Conservation (phyloP, 179 eudicot species). For the Carnegiea gigantea region DNA sequence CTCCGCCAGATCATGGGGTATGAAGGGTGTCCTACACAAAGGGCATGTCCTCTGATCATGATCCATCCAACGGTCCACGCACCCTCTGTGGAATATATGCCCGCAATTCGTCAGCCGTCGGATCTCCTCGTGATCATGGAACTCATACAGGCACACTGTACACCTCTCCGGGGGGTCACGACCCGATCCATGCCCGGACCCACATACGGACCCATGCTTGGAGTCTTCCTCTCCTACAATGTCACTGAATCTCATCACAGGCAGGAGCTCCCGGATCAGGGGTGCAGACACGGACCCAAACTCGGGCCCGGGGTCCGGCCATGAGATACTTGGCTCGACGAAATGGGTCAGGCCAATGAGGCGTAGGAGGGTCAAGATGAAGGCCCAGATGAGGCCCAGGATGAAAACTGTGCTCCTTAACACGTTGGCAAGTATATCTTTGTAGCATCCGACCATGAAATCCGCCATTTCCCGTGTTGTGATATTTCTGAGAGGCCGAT, state of each 20-base stretch:
- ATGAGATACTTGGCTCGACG: slow-evolving; percentile 39
- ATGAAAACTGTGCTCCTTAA: background rate
- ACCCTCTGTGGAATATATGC: slow-evolving; percentile 36
- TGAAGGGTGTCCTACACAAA: slow-evolving; percentile 32
- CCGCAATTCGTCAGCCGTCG: slow-evolving; percentile 39
- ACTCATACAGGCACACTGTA: slow-evolving; percentile 38
- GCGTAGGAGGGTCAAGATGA: slow-evolving; percentile 24
- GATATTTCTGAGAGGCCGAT: too few species aligned
- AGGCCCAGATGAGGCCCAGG: slow-evolving; percentile 18
- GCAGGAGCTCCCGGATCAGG: slow-evolving; percentile 52
- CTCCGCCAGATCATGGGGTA: slow-evolving; percentile 28
- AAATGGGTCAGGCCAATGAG: slow-evolving; percentile 34
- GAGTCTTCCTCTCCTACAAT: background rate
- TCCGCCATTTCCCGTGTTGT: too few species aligned
- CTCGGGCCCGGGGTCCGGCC: slow-evolving; percentile 23
- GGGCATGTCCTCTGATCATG: slow-evolving; percentile 41
- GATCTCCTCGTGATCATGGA: slow-evolving; percentile 35
- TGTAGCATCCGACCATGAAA: too few species aligned
- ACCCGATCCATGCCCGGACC: background rate
- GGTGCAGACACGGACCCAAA: slow-evolving; percentile 35
- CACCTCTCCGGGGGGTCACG: slow-evolving; percentile 37
- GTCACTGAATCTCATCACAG: slow-evolving; percentile 31
- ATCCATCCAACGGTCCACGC: slow-evolving; percentile 50
- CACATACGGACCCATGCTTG: too few species aligned
- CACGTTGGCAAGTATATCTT: background rate